Evolutionary conservation across 2,329 filamentous ascomycete genomes (phyloP).

Genomic region (Aureobasidium uvarum): DNA sequence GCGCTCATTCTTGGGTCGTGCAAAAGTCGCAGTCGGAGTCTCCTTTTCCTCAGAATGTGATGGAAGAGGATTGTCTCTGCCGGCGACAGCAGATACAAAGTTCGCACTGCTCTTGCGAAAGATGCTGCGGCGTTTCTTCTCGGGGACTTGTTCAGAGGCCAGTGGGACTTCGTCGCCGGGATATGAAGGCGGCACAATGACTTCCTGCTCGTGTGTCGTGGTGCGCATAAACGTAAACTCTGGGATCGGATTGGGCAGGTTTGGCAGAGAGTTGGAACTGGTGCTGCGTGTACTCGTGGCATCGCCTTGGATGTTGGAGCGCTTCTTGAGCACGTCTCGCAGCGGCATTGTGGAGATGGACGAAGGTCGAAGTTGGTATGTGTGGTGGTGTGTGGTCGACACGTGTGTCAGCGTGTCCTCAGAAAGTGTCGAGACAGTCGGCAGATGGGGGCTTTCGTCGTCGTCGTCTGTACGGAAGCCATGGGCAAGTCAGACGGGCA

Average conservation of each 20-base stretch:
- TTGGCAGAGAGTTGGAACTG: background rate
- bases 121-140: constrained; percentile 25
- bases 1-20: constrained; percentile 39
- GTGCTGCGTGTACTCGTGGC: constrained; percentile 11
- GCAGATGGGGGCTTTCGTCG: background rate
- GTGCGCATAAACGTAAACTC: constrained; percentile 82
- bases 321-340: constrained; percentile 34
- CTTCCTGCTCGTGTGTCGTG: constrained; percentile 76
- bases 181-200: constrained; percentile 67
- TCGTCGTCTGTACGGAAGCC: constrained; percentile 4
- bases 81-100: background rate
- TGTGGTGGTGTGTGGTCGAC: background rate
- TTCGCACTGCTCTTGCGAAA: constrained; percentile 24
- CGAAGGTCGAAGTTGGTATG: background rate
- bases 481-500: constrained; percentile 10
- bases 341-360: constrained; percentile 25
- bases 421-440: constrained; percentile 13
- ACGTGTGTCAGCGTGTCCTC: constrained; percentile 2
- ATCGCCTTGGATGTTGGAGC: constrained; percentile 23
- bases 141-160: background rate
- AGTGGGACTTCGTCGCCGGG: constrained; percentile 42
- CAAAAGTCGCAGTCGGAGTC: constrained; percentile 17
- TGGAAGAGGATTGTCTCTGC: background rate
- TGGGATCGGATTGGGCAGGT: constrained; percentile 41
- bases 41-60: constrained; percentile 8